Base-by-base conservation (phyloP, 768 basidiomycete genomes). In the Tephrocybe sp. region DNA sequence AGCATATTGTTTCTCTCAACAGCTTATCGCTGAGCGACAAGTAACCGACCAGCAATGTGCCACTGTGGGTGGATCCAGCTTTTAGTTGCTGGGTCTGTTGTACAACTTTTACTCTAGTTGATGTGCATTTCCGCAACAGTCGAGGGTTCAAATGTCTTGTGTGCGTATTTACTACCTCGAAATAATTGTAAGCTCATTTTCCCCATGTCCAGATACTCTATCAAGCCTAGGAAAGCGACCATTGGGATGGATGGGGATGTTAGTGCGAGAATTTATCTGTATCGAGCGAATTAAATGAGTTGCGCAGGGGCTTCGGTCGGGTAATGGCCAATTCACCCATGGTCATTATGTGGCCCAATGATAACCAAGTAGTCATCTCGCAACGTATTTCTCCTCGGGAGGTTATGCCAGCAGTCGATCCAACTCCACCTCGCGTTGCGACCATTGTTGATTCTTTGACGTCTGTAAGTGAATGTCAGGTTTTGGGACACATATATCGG, bases 341-440 rank as follows among this genome's bases (percentile, higher is more conserved):
- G 85, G 82, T 90, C 52, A 83, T 89, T 26, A 78, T 83, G 73
- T 90, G 87, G 87, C 68, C 77, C 6, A 84, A 87, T 12, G 80
- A 86, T 56, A 82, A 82, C 9, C 64, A 72, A 17, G 70, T 86
- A 51, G 86, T 84, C 11, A 65, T 90, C 19, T 86, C 84, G 6
- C 87, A 90, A 60, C 76, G 87, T 16, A 67, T 64, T 26, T 82
- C 87, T 0, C 56, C 73, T 1, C 61, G 58, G 5, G 72, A 84
- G 53, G 68, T 72, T 4, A 78, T 80, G 79, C 87, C 87, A 5
- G 76, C 68, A 12, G 74, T 84, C 44, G 80, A 74, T 48, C 40
- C 70, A 5, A 72, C 62, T 52, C 85, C 85, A 13, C 75, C 80
- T 0, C 68, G 83, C 51, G 53, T 68, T 0, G 85, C 85, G 20